Evolutionary conservation across 2,329 filamentous ascomycete species (phyloP).

Genomic region (Geoglossum cookeanum): DNA sequence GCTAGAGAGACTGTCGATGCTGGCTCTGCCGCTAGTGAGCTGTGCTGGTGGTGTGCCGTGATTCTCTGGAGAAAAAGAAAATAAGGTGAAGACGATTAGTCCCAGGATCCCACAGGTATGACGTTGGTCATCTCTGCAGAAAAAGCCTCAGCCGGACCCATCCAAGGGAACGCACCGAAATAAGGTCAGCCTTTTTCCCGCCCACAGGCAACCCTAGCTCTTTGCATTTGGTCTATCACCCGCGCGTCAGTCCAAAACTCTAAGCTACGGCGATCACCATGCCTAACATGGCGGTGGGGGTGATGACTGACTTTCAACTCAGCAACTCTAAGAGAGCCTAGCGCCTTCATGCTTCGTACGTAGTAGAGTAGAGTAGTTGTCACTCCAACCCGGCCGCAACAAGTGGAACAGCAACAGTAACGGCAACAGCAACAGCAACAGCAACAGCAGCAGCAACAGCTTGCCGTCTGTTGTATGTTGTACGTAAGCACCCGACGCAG

Average conservation of each 20-base stretch:
- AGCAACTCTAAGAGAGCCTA: not conserved
- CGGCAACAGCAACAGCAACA: no score
- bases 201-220: constrained; percentile 8
- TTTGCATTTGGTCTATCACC: constrained; percentile 8
- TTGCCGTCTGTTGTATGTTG: no score
- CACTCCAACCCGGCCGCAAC: not conserved
- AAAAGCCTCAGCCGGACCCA: no score
- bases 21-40: not conserved
- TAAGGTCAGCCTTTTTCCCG: constrained; percentile 8
- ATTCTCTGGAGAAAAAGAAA: not conserved
- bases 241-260: not conserved
- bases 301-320: not conserved
- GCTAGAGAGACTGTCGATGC: not conserved
- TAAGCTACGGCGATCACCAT: not conserved
- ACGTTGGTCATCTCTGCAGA: no score
- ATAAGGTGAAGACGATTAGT: no score
- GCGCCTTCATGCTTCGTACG: not conserved
- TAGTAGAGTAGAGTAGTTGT: no score
- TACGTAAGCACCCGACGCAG: not conserved
- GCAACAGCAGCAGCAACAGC: no score
- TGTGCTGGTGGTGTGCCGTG: not conserved
- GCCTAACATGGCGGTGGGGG: not conserved
- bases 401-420: no score
- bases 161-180: constrained; percentile 2
- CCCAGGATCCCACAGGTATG: no score